These are phyloP conservation scores for Metarhizium anisopliae DNA, from an alignment of 2,329 filamentous ascomycete genomes.

Conservation along the genomic window DNA sequence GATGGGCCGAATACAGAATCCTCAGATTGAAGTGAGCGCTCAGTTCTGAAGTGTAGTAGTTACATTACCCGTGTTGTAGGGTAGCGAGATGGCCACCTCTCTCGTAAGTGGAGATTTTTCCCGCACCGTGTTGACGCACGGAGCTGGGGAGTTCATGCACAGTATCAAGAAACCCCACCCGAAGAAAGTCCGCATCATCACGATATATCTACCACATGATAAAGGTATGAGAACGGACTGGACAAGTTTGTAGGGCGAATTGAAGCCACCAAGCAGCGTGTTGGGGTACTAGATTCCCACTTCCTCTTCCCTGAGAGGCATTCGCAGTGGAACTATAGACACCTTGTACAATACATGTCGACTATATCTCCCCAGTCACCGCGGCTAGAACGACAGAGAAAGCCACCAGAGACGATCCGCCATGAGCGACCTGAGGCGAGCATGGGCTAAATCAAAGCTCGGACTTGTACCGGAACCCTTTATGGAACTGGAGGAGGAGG, in stretches of 20 bases:
- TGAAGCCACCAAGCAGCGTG: neutral
- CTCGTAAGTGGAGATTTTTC: neutral
- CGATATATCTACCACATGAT: neutral
- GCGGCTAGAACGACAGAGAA: neutral
- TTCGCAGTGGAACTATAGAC: neutral
- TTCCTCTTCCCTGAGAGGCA: neutral
- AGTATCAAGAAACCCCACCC: neutral
- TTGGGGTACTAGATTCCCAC: neutral
- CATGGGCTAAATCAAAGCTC: slow-evolving; percentile 70
- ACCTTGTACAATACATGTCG: neutral
- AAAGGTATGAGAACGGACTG: neutral
- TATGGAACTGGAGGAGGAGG: slow-evolving; percentile 44
- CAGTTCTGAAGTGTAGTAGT: too few species aligned
- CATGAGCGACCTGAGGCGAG: slow-evolving; percentile 77
- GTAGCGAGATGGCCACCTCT: neutral
- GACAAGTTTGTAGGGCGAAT: neutral
- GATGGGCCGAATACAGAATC: too few species aligned
- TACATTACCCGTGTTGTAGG: neutral
- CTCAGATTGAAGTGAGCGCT: too few species aligned
- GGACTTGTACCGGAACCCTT: slow-evolving; percentile 43
- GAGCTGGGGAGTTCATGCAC: neutral
- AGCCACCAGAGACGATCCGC: slow-evolving; percentile 9
- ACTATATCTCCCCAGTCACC: neutral
- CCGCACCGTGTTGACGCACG: neutral
- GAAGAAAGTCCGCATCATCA: neutral